These are phyloP conservation scores for Monilinia polystroma DNA, from an alignment of 2,329 filamentous ascomycete species.

Conservation along the genomic window DNA sequence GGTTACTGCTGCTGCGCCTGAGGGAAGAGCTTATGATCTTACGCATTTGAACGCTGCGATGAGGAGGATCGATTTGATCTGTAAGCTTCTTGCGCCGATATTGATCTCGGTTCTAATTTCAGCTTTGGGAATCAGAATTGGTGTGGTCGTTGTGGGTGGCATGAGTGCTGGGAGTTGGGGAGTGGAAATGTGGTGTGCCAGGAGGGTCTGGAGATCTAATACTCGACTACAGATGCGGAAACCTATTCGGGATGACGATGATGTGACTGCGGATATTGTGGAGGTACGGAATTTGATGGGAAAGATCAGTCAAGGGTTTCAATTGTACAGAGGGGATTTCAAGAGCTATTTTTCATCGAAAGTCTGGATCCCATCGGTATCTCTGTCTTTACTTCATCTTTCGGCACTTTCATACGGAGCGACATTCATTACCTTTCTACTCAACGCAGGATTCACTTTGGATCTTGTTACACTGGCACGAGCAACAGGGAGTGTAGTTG, in stretches of 20 bases:
- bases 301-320: conserved; percentile 22
- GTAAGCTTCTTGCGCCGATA: conserved; percentile 55
- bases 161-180: conserved; percentile 46
- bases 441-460: conserved; percentile 50
- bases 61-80: conserved; percentile 57
- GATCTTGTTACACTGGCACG: conserved; percentile 49
- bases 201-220: conserved; percentile 44
- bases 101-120: conserved; percentile 50
- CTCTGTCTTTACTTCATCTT: conserved; percentile 52
- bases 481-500: conserved; percentile 50
- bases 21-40: conserved; percentile 42
- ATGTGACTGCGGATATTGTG: not conserved
- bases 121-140: conserved; percentile 44
- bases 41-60: conserved; percentile 53
- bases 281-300: not conserved
- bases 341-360: conserved; percentile 42
- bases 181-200: conserved; percentile 44
- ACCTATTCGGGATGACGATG: not conserved
- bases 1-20: conserved; percentile 41
- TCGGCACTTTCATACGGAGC: conserved; percentile 55
- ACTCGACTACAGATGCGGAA: conserved; percentile 38
- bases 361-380: conserved; percentile 49
- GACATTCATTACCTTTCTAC: conserved; percentile 56
- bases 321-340: conserved; percentile 39
- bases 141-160: conserved; percentile 48